Evolutionary conservation across 257 asterid genomes (phyloP), one percentile per base, ranked within the genome.

Genomic region (Solanum peruvianum): DNA sequence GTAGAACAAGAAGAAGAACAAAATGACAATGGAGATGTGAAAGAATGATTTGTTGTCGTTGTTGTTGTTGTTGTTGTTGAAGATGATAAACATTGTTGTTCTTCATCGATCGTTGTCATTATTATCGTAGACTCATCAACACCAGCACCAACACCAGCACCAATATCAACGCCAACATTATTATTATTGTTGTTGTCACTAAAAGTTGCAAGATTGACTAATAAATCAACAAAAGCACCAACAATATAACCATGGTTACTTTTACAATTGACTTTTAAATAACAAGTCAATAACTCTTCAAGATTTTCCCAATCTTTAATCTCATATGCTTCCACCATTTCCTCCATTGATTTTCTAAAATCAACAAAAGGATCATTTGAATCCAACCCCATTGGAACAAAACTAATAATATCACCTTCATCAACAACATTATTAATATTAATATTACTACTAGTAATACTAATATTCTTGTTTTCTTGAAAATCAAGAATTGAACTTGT

Each of bases 191-290:
- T 33, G 77, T 70, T 70, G 11, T 69, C 41, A 31, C 9, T 41
- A 62, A 75, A 69, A 71, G 82, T 58, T 66, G 87, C 85, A 31
- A 91, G 91, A 27, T 60, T 84, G 39, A 92, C 88, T 80, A 94
- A 45, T 87, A 96, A 90, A 77, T 96, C 98, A n/a, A 93, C 92
- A 80, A 96, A 96, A 41, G 98, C 98, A 81, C 92, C 94, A 29
- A 94, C 89, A 1, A 96, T 91, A 12, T 92, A 96, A 3, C 94
- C 93, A 85, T 93, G 96, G 88, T 91, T 94, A 85, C 82, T 88
- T 84, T 86, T 85, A 4, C 73, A 87, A 66, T 96, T 96, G 35
- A 92, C 93, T n/a, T 86, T 88, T 33, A 96, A 86, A 44, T 92
- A 96, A 25, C 94, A 92, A 4, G 90, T 85, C 84, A 96, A 87